phyloP scores from a whole-genome alignment of 306 rosid species.

The Rubus parviflorus region DNA sequence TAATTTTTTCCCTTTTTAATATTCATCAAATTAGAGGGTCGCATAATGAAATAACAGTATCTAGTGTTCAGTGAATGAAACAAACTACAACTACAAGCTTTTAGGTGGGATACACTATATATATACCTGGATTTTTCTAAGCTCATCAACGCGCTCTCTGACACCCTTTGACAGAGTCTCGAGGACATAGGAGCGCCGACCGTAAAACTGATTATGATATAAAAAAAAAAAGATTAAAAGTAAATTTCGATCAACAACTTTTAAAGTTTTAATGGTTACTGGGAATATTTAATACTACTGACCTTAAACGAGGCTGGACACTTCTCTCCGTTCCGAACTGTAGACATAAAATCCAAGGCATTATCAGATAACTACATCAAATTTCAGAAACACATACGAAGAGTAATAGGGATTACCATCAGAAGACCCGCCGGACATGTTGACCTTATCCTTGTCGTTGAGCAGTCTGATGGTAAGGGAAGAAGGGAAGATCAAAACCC shows the following conservation, averaged over 20 bases:
- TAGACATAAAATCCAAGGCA: not conserved
- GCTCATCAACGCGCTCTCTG: not conserved
- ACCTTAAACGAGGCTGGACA: conserved; percentile 67
- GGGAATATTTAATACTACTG: not conserved
- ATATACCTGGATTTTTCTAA: not conserved
- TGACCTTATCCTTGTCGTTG: conserved; percentile 52
- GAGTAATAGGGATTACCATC: conserved; percentile 14
- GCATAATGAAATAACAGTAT: too few relatives aligned
- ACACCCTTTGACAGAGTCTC: not conserved
- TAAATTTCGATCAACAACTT: not conserved
- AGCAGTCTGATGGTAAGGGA: conserved; percentile 7
- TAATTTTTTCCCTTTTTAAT: too few relatives aligned
- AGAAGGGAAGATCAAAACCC: conserved; percentile 43
- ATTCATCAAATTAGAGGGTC: too few relatives aligned
- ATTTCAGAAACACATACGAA: not conserved
- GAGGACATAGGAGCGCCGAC: not conserved
- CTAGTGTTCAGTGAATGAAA: not conserved
- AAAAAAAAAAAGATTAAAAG: not conserved
- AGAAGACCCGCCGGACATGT: conserved; percentile 50
- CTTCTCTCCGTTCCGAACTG: conserved; percentile 51
- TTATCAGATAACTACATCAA: not conserved
- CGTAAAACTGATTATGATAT: not conserved
- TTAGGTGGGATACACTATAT: not conserved
- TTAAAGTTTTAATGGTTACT: too few relatives aligned
- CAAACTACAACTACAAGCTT: not conserved